phyloP scores from a whole-genome alignment of 2,329 filamentous ascomycete species.

The Curvularia eragrostidis region DNA sequence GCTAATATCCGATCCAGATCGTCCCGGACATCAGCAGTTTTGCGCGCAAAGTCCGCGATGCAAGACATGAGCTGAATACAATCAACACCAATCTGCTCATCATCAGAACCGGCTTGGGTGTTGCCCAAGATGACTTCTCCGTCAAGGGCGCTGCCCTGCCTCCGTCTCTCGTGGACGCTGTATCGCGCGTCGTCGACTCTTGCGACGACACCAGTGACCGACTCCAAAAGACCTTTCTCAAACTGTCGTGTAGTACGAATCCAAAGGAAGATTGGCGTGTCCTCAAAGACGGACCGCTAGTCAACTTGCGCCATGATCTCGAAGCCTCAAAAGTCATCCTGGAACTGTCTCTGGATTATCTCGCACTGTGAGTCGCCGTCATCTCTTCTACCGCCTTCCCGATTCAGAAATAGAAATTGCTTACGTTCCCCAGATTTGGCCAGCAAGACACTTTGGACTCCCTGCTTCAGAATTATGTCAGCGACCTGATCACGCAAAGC shows the following conservation, averaged over 20 bases:
- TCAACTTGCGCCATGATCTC: conserved; percentile 32
- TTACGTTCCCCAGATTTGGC: conserved; percentile 22
- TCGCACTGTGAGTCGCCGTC: conserved; percentile 33
- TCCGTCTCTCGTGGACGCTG: conserved; percentile 32
- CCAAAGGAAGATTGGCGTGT: conserved; percentile 33
- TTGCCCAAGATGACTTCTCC: conserved; percentile 44
- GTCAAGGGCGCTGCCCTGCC: conserved; percentile 26
- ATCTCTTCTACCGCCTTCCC: not conserved
- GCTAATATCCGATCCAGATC: conserved; percentile 31
- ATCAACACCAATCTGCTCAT: conserved; percentile 43
- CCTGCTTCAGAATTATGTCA: conserved; percentile 26
- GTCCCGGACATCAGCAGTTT: conserved; percentile 40
- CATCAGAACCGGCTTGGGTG: conserved; percentile 40
- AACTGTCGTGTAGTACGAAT: conserved; percentile 33
- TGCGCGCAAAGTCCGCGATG: conserved; percentile 41
- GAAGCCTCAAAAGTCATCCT: conserved; percentile 37
- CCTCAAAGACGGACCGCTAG: conserved; percentile 26
- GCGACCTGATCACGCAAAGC: conserved; percentile 24
- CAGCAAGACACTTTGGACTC: conserved; percentile 32
- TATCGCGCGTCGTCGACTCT: conserved; percentile 40
- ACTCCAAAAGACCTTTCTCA: conserved; percentile 40
- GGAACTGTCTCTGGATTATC: conserved; percentile 40
- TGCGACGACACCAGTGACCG: conserved; percentile 37
- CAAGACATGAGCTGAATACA: conserved; percentile 42
- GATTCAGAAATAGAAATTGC: not conserved